Percentiles rank a stretch among this genome's conserved stretches.
Conservation (phyloP, 208 protist species). For the Crithidia fasciculata region DNA sequence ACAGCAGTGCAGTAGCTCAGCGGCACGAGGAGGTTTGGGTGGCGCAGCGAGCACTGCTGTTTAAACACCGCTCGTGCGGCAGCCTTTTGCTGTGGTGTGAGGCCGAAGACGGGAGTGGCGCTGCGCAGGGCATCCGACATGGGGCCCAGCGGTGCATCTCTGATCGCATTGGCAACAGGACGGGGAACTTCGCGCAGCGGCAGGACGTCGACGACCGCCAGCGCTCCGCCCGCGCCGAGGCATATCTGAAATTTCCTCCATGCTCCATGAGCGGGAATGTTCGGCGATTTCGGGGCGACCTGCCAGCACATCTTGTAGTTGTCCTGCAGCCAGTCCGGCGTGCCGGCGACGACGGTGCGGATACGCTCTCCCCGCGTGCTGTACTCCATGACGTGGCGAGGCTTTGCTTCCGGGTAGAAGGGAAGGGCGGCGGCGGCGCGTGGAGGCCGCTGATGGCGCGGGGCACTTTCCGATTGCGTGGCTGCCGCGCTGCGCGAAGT, state of each 20-base stretch:
- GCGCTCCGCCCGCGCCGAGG: background rate
- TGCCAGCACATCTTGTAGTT: slow-evolving; percentile 7
- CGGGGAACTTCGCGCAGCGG: background rate
- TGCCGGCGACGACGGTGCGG: background rate
- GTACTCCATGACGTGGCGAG: background rate
- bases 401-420: background rate
- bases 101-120: background rate
- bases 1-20: slow-evolving; percentile 6
- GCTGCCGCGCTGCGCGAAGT: too few relatives aligned
- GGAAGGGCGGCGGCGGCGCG: background rate
- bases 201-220: background rate
- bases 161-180: background rate
- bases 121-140: slow-evolving; percentile 11
- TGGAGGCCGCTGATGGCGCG: background rate
- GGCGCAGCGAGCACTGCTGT: slow-evolving; percentile 7
- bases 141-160: slow-evolving; percentile 1
- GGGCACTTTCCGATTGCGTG: too few relatives aligned
- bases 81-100: slow-evolving; percentile 6
- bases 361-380: background rate
- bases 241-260: too few relatives aligned
- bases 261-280: too few relatives aligned
- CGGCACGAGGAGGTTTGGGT: slow-evolving; percentile 18
- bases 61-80: background rate
- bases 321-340: slow-evolving; percentile 14
- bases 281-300: background rate